These are phyloP conservation scores for Zygosaccharomyces pseudorouxii DNA, from an alignment of 805 yeast genomes.

Conservation along the genomic window DNA sequence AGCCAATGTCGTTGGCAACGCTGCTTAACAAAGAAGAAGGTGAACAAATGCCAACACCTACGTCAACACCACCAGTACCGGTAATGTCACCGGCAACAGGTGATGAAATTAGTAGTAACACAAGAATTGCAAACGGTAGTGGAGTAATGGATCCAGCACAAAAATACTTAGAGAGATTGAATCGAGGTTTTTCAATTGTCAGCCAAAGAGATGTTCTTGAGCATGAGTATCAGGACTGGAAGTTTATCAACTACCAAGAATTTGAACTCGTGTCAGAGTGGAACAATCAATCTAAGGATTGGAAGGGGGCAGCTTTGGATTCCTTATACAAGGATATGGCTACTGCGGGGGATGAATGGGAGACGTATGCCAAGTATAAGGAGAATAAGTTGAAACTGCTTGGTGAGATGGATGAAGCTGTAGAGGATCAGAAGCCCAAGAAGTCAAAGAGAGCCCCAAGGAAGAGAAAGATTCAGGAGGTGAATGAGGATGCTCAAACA, in stretches of 20 bases:
- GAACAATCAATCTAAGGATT: constrained; percentile 30
- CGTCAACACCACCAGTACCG: constrained; percentile 1
- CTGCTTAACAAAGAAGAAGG: constrained; percentile 29
- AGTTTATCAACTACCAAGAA: constrained; percentile 34
- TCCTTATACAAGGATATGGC: constrained; percentile 22
- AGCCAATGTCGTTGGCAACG: constrained; percentile 30
- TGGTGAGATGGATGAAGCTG: constrained; percentile 9
- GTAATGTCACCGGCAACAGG: constrained; percentile 1
- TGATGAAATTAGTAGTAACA: constrained; percentile 1
- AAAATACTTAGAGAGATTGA: constrained; percentile 17
- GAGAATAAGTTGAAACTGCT: constrained; percentile 13
- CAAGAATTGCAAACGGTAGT: background rate
- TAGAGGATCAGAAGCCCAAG: constrained; percentile 5
- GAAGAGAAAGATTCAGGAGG: constrained; percentile 3
- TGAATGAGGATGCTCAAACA: background rate
- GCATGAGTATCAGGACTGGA: constrained; percentile 33
- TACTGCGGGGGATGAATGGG: constrained; percentile 25
- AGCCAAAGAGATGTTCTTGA: constrained; percentile 26
- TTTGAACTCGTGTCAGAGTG: constrained; percentile 36
- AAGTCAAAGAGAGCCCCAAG: constrained; percentile 3
- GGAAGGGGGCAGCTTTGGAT: constrained; percentile 17
- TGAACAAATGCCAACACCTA: constrained; percentile 9
- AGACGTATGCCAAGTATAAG: constrained; percentile 19
- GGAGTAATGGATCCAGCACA: constrained; percentile 8
- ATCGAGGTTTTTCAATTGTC: constrained; percentile 20